A percentile compares a stretch with the other conserved stretches of the same genome.
phyloP scores from a whole-genome alignment of 768 basidiomycete species.

The Epithele typhae region DNA sequence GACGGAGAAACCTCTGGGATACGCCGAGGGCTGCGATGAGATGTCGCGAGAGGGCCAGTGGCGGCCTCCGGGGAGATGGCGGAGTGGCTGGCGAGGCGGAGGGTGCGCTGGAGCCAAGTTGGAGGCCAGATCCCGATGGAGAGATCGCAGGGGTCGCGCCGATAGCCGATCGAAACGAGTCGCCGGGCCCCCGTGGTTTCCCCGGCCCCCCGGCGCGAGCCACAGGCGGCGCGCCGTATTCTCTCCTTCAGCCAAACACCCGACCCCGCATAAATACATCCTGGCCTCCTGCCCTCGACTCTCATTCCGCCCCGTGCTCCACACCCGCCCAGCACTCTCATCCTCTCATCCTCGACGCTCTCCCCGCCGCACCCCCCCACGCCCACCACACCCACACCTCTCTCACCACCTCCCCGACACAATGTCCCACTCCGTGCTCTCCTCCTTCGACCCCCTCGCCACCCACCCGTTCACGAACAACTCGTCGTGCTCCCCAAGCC shows the following conservation, averaged over 20 bases:
- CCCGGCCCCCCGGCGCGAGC: constrained; percentile 6
- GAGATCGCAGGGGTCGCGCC: constrained; percentile 5
- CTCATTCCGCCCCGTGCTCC: too few species aligned
- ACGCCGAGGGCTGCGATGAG: neutral
- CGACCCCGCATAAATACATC: constrained; percentile 4
- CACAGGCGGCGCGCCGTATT: constrained; percentile 1
- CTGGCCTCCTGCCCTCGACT: neutral
- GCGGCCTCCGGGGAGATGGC: too few species aligned
- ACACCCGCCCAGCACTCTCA: neutral
- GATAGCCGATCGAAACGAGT: neutral
- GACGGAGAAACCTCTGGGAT: neutral
- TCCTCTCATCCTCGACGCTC: neutral
- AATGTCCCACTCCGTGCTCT: constrained; percentile 29
- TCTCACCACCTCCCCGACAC: constrained; percentile 2
- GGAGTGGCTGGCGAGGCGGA: constrained; percentile 5
- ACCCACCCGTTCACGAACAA: constrained; percentile 54
- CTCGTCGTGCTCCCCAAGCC: constrained; percentile 33
- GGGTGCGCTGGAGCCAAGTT: neutral
- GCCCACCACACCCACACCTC: neutral
- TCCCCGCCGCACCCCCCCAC: neutral
- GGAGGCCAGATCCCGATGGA: constrained; percentile 6
- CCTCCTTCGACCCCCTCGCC: constrained; percentile 55
- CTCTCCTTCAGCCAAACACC: neutral
- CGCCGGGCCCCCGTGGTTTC: constrained; percentile 4
- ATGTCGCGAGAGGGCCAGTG: too few species aligned